A percentile compares a stretch with the other conserved stretches of the same genome.
These are phyloP conservation scores for Chondrostereum purpureum DNA, from an alignment of 1,284 basidiomycete species.

Conservation along the genomic window DNA sequence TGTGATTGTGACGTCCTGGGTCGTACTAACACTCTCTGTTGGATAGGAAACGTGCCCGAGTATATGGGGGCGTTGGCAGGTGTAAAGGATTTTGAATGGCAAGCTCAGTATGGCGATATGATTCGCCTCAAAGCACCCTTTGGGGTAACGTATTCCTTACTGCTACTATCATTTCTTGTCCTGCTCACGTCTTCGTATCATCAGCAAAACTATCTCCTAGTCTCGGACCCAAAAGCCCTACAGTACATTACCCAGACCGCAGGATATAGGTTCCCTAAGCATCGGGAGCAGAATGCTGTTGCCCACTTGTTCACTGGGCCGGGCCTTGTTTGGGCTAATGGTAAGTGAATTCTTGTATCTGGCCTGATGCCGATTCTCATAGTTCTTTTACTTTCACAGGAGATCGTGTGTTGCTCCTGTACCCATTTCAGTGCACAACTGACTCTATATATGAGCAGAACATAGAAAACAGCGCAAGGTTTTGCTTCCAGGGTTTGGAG, in stretches of 20 bases:
- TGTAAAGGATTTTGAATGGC: conserved; percentile 19
- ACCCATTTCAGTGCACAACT: conserved; percentile 29
- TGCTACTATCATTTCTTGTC: background rate
- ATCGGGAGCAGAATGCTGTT: background rate
- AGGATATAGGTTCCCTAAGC: conserved; percentile 12
- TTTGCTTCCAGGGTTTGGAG: conserved; percentile 15
- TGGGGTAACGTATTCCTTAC: conserved; percentile 1
- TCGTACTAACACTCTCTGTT: background rate
- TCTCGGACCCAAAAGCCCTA: conserved; percentile 16
- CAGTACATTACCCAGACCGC: conserved; percentile 15
- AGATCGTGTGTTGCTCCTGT: conserved; percentile 33
- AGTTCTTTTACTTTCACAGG: conserved; percentile 7
- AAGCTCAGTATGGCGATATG: conserved; percentile 4
- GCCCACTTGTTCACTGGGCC: conserved; percentile 3
- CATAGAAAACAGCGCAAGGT: conserved; percentile 16
- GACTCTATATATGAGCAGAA: conserved; percentile 1
- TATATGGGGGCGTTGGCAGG: conserved; percentile 44
- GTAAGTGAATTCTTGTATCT: background rate
- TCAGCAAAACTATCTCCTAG: conserved; percentile 14
- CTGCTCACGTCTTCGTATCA: background rate
- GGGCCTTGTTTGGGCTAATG: background rate
- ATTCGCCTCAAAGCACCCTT: conserved; percentile 5
- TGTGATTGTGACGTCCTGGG: background rate
- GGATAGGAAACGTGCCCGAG: conserved; percentile 46
- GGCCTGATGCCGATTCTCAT: background rate